Conservation (phyloP, 2,329 filamentous ascomycete genomes). For the Cytospora mali region DNA sequence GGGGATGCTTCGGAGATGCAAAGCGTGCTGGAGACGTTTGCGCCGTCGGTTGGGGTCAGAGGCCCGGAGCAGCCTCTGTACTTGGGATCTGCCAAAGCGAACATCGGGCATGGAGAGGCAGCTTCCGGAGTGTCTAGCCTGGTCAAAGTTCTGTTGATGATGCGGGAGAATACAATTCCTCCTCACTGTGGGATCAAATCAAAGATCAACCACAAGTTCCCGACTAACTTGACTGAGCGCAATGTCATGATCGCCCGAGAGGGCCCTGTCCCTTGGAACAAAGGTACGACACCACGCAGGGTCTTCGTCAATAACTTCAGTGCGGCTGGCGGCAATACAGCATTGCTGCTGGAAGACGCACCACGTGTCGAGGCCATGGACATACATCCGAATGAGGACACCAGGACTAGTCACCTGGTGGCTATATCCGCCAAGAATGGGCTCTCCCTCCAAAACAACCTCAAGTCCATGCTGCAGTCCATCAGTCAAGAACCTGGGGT, state of each 20-base stretch:
- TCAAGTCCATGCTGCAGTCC: constrained; percentile 55
- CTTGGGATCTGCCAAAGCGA: constrained; percentile 60
- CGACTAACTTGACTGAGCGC: constrained; percentile 2
- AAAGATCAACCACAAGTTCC: constrained; percentile 35
- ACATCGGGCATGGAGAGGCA: constrained; percentile 28
- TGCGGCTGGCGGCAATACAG: constrained; percentile 72
- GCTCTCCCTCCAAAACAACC: constrained; percentile 61
- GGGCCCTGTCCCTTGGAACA: constrained; percentile 61
- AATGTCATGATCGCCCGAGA: constrained; percentile 31
- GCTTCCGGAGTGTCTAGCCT: constrained; percentile 28
- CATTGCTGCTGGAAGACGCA: constrained; percentile 64
- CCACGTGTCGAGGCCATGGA: constrained; percentile 33
- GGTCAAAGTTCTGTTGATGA: constrained; percentile 31
- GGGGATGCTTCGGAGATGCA: constrained; percentile 83
- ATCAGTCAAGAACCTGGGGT: constrained; percentile 53
- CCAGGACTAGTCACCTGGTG: constrained; percentile 58
- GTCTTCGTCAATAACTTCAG: constrained; percentile 70
- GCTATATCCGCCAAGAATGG: constrained; percentile 58
- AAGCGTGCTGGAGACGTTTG: constrained; percentile 64
- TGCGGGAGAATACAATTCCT: constrained; percentile 28
- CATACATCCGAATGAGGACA: constrained; percentile 43
- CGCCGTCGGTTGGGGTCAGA: constrained; percentile 49
- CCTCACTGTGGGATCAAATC: constrained; percentile 32
- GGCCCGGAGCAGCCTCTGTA: constrained; percentile 49
- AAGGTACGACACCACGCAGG: constrained; percentile 44